Conservation (phyloP, 768 basidiomycete genomes). For the Lactarius psammicola region DNA sequence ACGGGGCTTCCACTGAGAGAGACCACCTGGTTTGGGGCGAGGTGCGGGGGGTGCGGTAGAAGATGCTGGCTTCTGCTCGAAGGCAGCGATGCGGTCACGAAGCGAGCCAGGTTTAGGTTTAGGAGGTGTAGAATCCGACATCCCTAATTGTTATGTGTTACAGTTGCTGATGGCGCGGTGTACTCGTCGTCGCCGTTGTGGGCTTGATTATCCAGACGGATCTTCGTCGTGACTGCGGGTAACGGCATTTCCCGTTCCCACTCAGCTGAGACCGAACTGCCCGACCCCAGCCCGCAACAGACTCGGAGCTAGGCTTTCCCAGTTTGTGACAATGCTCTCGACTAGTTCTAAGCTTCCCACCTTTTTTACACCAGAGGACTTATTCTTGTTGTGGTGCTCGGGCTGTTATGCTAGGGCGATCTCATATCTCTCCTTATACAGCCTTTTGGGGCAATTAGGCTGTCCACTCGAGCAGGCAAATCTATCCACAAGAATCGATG, state of each 20-base stretch:
- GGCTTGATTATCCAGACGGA: background rate
- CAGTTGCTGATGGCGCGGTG: background rate
- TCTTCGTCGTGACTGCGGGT: background rate
- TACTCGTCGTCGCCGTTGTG: background rate
- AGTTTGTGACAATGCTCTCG: too few species aligned
- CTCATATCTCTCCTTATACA: too few species aligned
- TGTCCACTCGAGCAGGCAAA: background rate
- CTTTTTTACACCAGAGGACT: background rate
- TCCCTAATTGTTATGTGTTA: background rate
- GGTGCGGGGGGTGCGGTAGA: conserved; percentile 39
- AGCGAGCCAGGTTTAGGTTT: conserved; percentile 74
- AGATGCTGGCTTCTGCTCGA: conserved; percentile 63
- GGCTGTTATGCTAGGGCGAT: background rate
- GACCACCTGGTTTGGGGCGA: conserved; percentile 63
- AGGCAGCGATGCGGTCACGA: conserved; percentile 86
- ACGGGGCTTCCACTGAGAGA: conserved; percentile 69
- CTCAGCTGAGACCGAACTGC: background rate
- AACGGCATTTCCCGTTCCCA: background rate
- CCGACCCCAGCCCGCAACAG: too few species aligned
- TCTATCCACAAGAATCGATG: too few species aligned
- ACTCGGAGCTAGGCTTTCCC: too few species aligned
- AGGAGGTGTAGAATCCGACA: conserved; percentile 62
- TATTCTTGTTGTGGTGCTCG: background rate
- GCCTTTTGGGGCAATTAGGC: too few species aligned
- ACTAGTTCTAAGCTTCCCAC: too few species aligned